Evolutionary conservation across 139 green algal species (phyloP).

Genomic region (Coelastrella sp.): DNA sequence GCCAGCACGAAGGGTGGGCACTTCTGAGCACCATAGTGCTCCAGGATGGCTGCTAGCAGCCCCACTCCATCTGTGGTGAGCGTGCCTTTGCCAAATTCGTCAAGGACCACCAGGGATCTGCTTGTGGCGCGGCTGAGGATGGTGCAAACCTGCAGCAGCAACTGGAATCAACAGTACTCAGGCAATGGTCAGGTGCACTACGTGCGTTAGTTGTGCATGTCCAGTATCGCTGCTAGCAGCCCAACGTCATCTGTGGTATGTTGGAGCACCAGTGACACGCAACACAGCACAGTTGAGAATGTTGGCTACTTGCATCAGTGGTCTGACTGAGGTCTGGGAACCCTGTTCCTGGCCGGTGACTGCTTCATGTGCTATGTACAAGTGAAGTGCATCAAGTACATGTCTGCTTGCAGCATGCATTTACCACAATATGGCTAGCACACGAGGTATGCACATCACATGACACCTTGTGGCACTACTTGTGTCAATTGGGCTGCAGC

Average conservation of each 20-base stretch:
- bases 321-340: too few species aligned
- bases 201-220: background rate
- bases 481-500: too few species aligned
- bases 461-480: too few species aligned
- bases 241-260: slow-evolving; percentile 88
- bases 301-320: slow-evolving; percentile 58
- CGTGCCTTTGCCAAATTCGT: slow-evolving; percentile 98
- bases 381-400: too few species aligned
- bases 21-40: slow-evolving; percentile 55
- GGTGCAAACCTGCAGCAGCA: slow-evolving; percentile 60
- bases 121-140: slow-evolving; percentile 84
- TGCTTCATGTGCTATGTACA: too few species aligned
- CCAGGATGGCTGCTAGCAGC: slow-evolving; percentile 76
- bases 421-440: too few species aligned
- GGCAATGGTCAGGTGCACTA: background rate
- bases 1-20: slow-evolving; percentile 72
- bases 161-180: background rate
- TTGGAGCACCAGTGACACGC: slow-evolving; percentile 91
- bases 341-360: too few species aligned
- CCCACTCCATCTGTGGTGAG: slow-evolving; percentile 85
- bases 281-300: slow-evolving; percentile 83
- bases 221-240: slow-evolving; percentile 76
- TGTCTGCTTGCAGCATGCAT: too few species aligned
- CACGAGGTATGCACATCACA: too few species aligned
- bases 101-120: slow-evolving; percentile 90